These are phyloP conservation scores for Colletotrichum magnum DNA, from an alignment of 2,329 filamentous ascomycete genomes.

Conservation along the genomic window DNA sequence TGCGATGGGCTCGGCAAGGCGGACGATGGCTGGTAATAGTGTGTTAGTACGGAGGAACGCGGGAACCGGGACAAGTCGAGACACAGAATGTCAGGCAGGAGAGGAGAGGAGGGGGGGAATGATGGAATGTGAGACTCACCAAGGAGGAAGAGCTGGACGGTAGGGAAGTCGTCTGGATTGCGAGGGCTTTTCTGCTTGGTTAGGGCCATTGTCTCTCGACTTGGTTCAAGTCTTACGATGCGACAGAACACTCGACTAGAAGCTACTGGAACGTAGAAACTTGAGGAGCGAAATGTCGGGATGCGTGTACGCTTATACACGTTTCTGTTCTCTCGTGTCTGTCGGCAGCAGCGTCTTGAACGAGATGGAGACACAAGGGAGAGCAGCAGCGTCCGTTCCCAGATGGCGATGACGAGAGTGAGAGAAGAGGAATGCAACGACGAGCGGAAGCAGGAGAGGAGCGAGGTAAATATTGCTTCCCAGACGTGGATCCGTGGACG, in stretches of 20 bases:
- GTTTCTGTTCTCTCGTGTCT: constrained; percentile 29
- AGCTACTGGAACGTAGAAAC: constrained; percentile 37
- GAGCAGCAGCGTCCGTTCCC: constrained; percentile 26
- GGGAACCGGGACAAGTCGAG: constrained; percentile 5
- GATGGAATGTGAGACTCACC: constrained; percentile 67
- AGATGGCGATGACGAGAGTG: constrained; percentile 27
- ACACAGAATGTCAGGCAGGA: constrained; percentile 4
- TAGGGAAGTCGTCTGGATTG: constrained; percentile 83
- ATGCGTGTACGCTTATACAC: constrained; percentile 38
- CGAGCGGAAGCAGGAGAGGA: constrained; percentile 33
- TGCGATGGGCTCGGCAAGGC: constrained; percentile 92
- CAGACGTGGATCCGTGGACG: constrained; percentile 36
- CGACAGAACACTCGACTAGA: constrained; percentile 50
- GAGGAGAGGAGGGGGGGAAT: too few relatives aligned
- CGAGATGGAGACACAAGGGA: constrained; percentile 10
- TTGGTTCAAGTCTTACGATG: constrained; percentile 61
- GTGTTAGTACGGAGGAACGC: constrained; percentile 40
- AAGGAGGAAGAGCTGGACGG: constrained; percentile 85
- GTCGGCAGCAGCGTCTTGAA: constrained; percentile 29
- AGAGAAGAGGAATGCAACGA: constrained; percentile 32
- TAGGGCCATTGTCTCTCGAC: constrained; percentile 65
- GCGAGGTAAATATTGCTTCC: constrained; percentile 36
- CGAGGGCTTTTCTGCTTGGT: constrained; percentile 65
- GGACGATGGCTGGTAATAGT: constrained; percentile 80
- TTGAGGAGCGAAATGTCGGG: constrained; percentile 40